phyloP scores from a whole-genome alignment of 2,329 filamentous ascomycete species.

The Penicillium occitanis region DNA sequence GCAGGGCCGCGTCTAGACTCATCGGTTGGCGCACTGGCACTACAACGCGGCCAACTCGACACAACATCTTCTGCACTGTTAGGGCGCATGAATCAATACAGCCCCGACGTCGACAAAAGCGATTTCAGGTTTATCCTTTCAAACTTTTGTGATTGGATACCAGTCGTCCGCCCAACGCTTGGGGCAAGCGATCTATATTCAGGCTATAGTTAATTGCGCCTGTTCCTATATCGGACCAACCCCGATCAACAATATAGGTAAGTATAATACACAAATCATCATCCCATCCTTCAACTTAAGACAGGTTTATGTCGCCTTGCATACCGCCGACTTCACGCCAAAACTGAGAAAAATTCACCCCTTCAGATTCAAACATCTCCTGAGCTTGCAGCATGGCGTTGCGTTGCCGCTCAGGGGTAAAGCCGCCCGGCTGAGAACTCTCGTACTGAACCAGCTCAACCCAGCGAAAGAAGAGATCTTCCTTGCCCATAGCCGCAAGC shows the following conservation, averaged over 20 bases:
- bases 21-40: neutral
- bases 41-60: neutral
- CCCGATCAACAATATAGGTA: neutral
- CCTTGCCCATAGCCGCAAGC: constrained; percentile 74
- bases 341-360: constrained; percentile 78
- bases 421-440: constrained; percentile 73
- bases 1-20: neutral
- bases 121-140: neutral
- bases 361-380: constrained; percentile 70
- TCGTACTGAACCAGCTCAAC: constrained; percentile 91
- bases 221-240: neutral
- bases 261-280: neutral
- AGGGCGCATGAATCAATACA: neutral
- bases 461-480: constrained; percentile 87
- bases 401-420: constrained; percentile 71
- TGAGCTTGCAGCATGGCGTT: constrained; percentile 72
- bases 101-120: neutral
- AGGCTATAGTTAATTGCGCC: neutral
- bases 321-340: constrained; percentile 69
- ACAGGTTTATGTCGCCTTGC: constrained; percentile 39
- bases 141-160: neutral
- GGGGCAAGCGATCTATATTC: neutral
- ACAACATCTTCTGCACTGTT: neutral
- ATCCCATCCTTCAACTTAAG: neutral
- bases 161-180: neutral